phyloP scores from a whole-genome alignment of 305 asterid genomes.

The Coffea humblotiana region DNA sequence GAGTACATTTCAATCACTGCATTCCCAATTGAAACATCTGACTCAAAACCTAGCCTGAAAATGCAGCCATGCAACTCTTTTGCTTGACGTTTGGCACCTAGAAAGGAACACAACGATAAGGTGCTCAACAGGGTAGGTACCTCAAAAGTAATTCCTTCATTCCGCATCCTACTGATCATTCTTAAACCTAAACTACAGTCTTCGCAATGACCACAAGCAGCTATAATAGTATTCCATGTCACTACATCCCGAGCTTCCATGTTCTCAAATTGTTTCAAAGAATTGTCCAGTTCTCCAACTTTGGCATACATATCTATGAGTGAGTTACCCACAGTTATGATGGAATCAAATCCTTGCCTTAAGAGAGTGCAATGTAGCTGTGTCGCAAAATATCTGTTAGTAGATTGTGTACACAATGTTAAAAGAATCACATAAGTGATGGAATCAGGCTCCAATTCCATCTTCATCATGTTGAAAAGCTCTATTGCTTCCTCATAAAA shows the following conservation, averaged over 20 bases:
- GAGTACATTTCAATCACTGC: slow-evolving; percentile 89
- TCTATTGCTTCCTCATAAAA: slow-evolving; percentile 52
- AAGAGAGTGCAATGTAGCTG: slow-evolving; percentile 47
- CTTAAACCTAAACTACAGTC: slow-evolving; percentile 53
- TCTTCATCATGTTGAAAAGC: slow-evolving; percentile 56
- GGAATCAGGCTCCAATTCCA: slow-evolving; percentile 53
- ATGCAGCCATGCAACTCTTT: slow-evolving; percentile 80
- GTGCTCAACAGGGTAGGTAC: slow-evolving; percentile 34
- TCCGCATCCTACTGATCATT: slow-evolving; percentile 70
- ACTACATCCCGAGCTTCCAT: slow-evolving; percentile 63
- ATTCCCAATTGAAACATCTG: slow-evolving; percentile 52
- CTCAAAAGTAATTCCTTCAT: slow-evolving; percentile 58
- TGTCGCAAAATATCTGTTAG: slow-evolving; percentile 35
- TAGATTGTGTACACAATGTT: slow-evolving; percentile 42
- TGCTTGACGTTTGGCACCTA: slow-evolving; percentile 70
- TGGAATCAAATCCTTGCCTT: slow-evolving; percentile 59
- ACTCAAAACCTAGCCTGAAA: slow-evolving; percentile 56
- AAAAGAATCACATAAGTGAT: slow-evolving; percentile 60
- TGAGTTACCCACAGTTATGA: slow-evolving; percentile 58
- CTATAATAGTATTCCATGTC: slow-evolving; percentile 79
- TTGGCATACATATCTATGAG: slow-evolving; percentile 74
- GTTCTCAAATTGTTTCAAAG: slow-evolving; percentile 61
- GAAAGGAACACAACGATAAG: too few species aligned
- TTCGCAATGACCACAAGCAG: slow-evolving; percentile 57
- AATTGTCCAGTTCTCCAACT: slow-evolving; percentile 53